Base-by-base conservation (phyloP, 2,329 filamentous ascomycete genomes). In the Alternaria sp. region DNA sequence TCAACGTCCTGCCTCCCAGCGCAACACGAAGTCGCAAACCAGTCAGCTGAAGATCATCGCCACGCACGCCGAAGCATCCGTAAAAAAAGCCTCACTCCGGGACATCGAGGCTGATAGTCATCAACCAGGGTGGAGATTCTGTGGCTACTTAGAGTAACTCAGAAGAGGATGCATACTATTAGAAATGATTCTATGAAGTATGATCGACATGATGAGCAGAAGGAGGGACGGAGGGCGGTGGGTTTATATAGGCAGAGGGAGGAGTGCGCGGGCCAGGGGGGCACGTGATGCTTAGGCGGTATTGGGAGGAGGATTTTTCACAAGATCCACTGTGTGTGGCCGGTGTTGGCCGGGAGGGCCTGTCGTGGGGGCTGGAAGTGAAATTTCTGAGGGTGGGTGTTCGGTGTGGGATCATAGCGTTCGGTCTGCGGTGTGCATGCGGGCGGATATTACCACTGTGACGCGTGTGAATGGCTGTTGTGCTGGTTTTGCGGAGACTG, bases 121-220 rank as follows among this genome's bases (percentile, higher is more conserved):
- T 96, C 93, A 92, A 91, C 92, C 92, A 93, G 92, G 91, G 90
- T 95, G 70, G 69, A 89, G 88, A 86, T 85, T 93, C 91, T 95
- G 91, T 93, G 88, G 92, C 93, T 97, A 87, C 86, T 91, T 88
- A 93, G 87, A 89, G 89, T 88, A 95, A 91, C 89, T 93, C 91
- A 96, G 92, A 93, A 89, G 87, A 86, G 87, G 91, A 93, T 90
- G 89, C 93, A 87, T 90, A 94, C 93, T 97, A 93, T 94, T 52
- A 97, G 91, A 97, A 96, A 92, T 74, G 74, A 77, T 76, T 75
- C 71, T 68, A 64, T 70, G 69, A 72, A 73, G 69, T 73, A 52
- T 52, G 49, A 52, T 52, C 49, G 49, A 51, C 28, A 32, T 52
- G 4, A n/a, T 25, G 49, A 52, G 8, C 30, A 52, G 49, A 52